Percentiles rank a stretch among this genome's conserved stretches.
These are phyloP conservation scores for Teratosphaeria epicoccoides DNA, from an alignment of 2,329 filamentous ascomycete species.

Conservation along the genomic window DNA sequence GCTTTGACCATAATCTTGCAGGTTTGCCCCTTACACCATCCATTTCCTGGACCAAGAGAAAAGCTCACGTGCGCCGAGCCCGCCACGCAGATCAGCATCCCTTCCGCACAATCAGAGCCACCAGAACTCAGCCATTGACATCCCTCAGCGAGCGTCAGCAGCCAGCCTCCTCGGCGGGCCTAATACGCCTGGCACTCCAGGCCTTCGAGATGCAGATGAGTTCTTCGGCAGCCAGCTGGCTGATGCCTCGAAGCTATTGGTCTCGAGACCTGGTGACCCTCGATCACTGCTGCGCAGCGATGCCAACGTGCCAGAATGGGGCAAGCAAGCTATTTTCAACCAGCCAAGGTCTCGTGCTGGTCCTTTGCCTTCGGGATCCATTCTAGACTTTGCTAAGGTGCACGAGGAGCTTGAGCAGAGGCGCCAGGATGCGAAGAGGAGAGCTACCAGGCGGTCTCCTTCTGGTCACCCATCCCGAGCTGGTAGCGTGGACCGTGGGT, in stretches of 20 bases:
- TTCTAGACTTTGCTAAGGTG: conserved; percentile 56
- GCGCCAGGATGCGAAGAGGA: conserved; percentile 12
- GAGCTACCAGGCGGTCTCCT: conserved; percentile 10
- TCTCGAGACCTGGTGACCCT: conserved; percentile 38
- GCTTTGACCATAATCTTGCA: conserved; percentile 29
- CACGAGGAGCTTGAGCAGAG: conserved; percentile 27
- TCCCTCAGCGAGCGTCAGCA: conserved; percentile 18
- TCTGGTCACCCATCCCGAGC: conserved; percentile 18
- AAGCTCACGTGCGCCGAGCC: conserved; percentile 18
- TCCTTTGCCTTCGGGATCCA: conserved; percentile 62
- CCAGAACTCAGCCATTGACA: conserved; percentile 37
- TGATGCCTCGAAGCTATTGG: conserved; percentile 41
- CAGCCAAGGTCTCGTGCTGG: conserved; percentile 69
- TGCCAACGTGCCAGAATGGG: conserved; percentile 67
- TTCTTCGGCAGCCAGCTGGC: conserved; percentile 35
- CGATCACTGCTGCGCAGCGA: conserved; percentile 58
- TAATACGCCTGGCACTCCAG: conserved; percentile 34
- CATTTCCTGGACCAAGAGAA: conserved; percentile 58
- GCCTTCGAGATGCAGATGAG: conserved; percentile 28
- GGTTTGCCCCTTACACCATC: conserved; percentile 85
- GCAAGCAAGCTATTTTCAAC: conserved; percentile 50
- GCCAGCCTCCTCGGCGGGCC: conserved; percentile 31
- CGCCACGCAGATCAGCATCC: conserved; percentile 10
- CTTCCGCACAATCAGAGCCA: conserved; percentile 24
- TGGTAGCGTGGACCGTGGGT: conserved; percentile 35